These are phyloP conservation scores for Leptographium galeiforme DNA, from an alignment of 2,329 filamentous ascomycete species.

Conservation along the genomic window DNA sequence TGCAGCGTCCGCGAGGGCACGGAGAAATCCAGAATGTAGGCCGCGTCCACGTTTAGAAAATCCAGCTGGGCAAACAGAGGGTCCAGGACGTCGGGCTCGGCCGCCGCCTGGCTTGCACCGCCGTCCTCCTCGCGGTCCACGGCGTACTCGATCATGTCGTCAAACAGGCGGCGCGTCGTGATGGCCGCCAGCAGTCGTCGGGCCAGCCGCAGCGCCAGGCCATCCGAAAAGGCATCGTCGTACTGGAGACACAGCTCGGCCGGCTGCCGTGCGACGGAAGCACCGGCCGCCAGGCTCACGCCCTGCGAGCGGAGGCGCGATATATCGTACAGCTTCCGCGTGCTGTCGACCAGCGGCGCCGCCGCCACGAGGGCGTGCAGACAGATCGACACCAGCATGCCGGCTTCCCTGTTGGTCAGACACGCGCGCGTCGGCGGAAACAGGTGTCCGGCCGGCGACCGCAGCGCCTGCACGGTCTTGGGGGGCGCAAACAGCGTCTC, in stretches of 20 bases:
- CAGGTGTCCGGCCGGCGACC: constrained; percentile 23
- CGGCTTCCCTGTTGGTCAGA: constrained; percentile 36
- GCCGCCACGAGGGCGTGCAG: constrained; percentile 49
- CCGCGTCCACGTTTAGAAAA: constrained; percentile 30
- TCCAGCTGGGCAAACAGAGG: constrained; percentile 40
- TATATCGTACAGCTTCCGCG: constrained; percentile 40
- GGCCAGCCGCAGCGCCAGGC: constrained; percentile 45
- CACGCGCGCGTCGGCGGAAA: constrained; percentile 20
- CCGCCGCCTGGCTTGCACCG: background rate
- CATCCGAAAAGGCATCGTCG: constrained; percentile 49
- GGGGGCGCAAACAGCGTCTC: constrained; percentile 45
- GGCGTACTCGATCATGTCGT: constrained; percentile 21
- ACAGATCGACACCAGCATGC: constrained; percentile 43
- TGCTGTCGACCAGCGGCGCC: constrained; percentile 35
- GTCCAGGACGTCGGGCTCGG: constrained; percentile 29
- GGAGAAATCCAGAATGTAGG: constrained; percentile 33
- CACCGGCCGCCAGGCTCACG: constrained; percentile 32
- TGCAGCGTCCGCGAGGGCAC: constrained; percentile 38
- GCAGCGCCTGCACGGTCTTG: constrained; percentile 25
- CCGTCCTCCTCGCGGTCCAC: constrained; percentile 2
- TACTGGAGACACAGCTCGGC: constrained; percentile 42
- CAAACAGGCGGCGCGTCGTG: constrained; percentile 35
- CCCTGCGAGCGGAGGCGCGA: constrained; percentile 46
- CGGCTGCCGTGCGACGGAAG: constrained; percentile 31
- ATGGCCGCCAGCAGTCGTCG: constrained; percentile 45